Percentiles rank a stretch among this genome's conserved stretches.
Conservation (phyloP, 2,329 filamentous ascomycete species). For the Ascochyta koolunga region DNA sequence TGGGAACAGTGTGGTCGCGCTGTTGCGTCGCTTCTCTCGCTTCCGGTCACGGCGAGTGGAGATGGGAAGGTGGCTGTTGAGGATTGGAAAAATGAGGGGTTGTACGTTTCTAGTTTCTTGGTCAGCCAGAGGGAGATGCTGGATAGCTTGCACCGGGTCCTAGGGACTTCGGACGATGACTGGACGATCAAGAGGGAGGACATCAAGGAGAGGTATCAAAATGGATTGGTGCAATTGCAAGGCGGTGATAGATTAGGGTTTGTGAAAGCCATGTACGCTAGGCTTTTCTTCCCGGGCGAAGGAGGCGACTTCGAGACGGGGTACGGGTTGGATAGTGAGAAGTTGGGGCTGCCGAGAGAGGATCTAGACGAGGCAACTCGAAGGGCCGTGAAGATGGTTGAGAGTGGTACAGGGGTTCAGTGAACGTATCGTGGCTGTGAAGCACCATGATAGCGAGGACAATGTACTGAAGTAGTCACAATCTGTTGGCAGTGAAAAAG, state of each 20-base stretch:
- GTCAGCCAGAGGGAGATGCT: slow-evolving; percentile 68
- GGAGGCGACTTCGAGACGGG: slow-evolving; percentile 26
- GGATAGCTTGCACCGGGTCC: slow-evolving; percentile 64
- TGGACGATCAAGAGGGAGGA: slow-evolving; percentile 64
- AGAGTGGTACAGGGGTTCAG: slow-evolving; percentile 19
- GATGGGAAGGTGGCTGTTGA: not conserved
- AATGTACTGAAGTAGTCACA: not conserved
- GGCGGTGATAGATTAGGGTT: slow-evolving; percentile 51
- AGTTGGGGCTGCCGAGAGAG: slow-evolving; percentile 63
- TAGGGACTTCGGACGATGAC: slow-evolving; percentile 62
- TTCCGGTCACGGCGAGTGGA: slow-evolving; percentile 39
- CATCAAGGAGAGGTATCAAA: slow-evolving; percentile 55
- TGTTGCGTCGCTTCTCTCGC: slow-evolving; percentile 52
- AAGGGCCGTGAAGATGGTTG: slow-evolving; percentile 55
- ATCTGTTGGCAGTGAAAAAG: not conserved
- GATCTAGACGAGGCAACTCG: slow-evolving; percentile 64
- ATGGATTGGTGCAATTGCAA: slow-evolving; percentile 55
- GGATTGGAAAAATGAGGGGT: slow-evolving; percentile 13
- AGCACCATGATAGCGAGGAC: no score
- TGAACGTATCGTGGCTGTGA: not conserved
- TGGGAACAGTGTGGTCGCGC: slow-evolving; percentile 63
- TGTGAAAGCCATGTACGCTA: slow-evolving; percentile 56
- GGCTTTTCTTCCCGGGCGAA: slow-evolving; percentile 22
- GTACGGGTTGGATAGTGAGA: slow-evolving; percentile 54
- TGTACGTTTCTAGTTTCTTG: slow-evolving; percentile 42